These are phyloP conservation scores for Cercophora scortea DNA, from an alignment of 495 filamentous ascomycete genomes.

Conservation along the genomic window DNA sequence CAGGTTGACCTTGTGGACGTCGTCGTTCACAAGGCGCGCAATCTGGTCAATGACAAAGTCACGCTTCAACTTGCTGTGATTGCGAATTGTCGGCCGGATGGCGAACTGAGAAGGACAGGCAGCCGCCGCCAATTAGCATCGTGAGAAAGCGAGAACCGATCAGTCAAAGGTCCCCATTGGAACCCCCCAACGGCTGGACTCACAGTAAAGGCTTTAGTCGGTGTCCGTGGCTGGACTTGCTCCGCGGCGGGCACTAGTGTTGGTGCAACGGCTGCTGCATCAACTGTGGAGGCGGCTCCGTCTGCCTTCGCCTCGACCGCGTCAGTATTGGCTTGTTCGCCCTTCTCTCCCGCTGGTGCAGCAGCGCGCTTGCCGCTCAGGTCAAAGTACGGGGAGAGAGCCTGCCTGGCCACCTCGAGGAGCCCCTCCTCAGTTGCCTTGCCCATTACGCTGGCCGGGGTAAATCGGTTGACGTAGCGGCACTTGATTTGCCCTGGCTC, in stretches of 20 bases:
- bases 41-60: slow-evolving; percentile 72
- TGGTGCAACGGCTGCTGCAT: too few relatives aligned
- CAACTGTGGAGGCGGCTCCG: slow-evolving; percentile 1
- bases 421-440: slow-evolving; percentile 75
- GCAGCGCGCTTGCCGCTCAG: slow-evolving; percentile 17
- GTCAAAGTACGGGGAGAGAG: slow-evolving; percentile 69
- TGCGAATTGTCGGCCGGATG: slow-evolving; percentile 76
- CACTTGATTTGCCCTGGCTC: slow-evolving; percentile 49
- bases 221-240: too few relatives aligned
- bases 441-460: slow-evolving; percentile 65
- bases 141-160: not conserved
- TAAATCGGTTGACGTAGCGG: slow-evolving; percentile 77
- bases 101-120: slow-evolving; percentile 61
- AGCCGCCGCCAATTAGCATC: not conserved
- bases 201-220: slow-evolving; percentile 3
- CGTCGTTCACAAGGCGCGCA: slow-evolving; percentile 46
- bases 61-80: slow-evolving; percentile 67
- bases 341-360: too few relatives aligned
- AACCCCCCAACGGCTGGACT: not conserved
- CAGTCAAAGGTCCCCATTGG: not conserved
- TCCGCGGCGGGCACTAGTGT: too few relatives aligned
- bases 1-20: slow-evolving; percentile 75
- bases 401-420: slow-evolving; percentile 59
- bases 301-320: slow-evolving; percentile 2
- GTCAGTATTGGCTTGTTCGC: not conserved